A percentile compares a stretch with the other conserved stretches of the same genome.
Conservation (phyloP, 2,329 filamentous ascomycete species). For the Paraphaeosphaeria minitans region DNA sequence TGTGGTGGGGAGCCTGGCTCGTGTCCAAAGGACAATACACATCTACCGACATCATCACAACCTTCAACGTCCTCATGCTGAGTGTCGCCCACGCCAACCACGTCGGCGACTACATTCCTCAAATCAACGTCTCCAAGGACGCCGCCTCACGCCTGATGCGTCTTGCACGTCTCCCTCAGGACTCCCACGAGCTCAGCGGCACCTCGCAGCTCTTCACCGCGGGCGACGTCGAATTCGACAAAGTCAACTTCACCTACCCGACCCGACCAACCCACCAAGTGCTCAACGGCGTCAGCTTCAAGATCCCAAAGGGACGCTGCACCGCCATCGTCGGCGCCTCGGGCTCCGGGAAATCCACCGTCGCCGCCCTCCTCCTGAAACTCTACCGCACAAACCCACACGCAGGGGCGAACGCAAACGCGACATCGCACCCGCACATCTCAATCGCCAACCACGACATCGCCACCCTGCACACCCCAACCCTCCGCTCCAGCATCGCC, state of each 20-base stretch:
- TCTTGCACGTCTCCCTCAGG: conserved; percentile 65
- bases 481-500: conserved; percentile 66
- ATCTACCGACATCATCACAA: conserved; percentile 68
- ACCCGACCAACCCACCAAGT: conserved; percentile 58
- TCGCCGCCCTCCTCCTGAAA: conserved; percentile 74
- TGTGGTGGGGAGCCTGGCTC: conserved; percentile 78
- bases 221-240: conserved; percentile 63
- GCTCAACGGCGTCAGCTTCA: conserved; percentile 69
- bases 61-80: conserved; percentile 84
- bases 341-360: conserved; percentile 89
- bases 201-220: conserved; percentile 49
- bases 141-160: conserved; percentile 74
- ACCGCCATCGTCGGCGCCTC: conserved; percentile 83
- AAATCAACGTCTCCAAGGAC: conserved; percentile 75
- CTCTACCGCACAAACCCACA: conserved; percentile 64
- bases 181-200: conserved; percentile 65
- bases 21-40: conserved; percentile 57
- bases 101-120: conserved; percentile 76
- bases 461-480: conserved; percentile 62
- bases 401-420: no score
- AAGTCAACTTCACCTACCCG: conserved; percentile 75
- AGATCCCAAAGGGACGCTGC: conserved; percentile 66
- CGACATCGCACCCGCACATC: conserved; percentile 46
- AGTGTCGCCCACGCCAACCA: conserved; percentile 74
- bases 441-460: conserved; percentile 65